phyloP scores from a whole-genome alignment of 1,284 basidiomycete genomes.

The Sanghuangporus baumii region DNA sequence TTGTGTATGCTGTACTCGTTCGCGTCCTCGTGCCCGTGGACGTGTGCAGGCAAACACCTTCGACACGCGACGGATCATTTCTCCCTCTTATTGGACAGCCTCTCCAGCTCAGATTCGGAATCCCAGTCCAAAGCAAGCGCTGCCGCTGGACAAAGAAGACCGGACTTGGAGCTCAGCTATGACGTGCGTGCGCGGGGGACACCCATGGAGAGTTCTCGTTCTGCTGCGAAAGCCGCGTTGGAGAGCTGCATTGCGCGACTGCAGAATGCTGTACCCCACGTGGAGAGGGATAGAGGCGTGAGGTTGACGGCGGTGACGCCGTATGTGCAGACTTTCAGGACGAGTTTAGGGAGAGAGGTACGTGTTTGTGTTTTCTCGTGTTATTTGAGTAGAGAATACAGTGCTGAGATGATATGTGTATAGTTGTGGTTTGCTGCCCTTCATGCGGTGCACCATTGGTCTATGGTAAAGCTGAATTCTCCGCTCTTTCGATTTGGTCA shows the following conservation, averaged over 20 bases:
- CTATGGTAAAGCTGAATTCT: slow-evolving; percentile 50
- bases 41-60: slow-evolving; percentile 64
- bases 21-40: slow-evolving; percentile 4
- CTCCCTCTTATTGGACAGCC: slow-evolving; percentile 53
- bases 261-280: slow-evolving; percentile 43
- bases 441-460: slow-evolving; percentile 84
- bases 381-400: not conserved
- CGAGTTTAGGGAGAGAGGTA: slow-evolving; percentile 80
- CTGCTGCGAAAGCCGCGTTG: slow-evolving; percentile 53
- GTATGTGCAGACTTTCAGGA: slow-evolving; percentile 62
- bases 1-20: not conserved
- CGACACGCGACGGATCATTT: slow-evolving; percentile 81
- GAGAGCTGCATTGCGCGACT: slow-evolving; percentile 51
- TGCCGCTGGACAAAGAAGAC: not conserved
- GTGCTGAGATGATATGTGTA: not conserved
- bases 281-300: slow-evolving; percentile 48
- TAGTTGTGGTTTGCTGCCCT: slow-evolving; percentile 83
- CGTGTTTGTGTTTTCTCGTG: slow-evolving; percentile 19
- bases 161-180: slow-evolving; percentile 51
- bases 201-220: slow-evolving; percentile 69
- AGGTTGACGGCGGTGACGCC: slow-evolving; percentile 76
- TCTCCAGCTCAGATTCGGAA: slow-evolving; percentile 21
- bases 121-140: not conserved
- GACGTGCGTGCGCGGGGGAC: slow-evolving; percentile 71
- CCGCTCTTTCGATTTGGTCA: not conserved